Percentiles rank a stretch among this genome's conserved stretches.
phyloP scores from a whole-genome alignment of 495 filamentous ascomycete genomes.

The Podospora pseudopauciseta region DNA sequence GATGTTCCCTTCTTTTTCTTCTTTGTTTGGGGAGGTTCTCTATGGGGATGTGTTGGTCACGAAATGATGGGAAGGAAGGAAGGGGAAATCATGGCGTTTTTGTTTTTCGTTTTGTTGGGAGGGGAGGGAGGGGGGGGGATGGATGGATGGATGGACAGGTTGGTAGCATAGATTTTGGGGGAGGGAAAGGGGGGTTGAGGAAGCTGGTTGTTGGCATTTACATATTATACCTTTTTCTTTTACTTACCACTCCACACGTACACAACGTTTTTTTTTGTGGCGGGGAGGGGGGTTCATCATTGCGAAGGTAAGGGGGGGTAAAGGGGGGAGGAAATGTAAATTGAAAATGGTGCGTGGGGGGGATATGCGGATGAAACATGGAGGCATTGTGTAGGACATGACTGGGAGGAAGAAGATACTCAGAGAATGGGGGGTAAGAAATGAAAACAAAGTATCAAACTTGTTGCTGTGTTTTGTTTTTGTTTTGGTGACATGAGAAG shows the following conservation, averaged over 20 bases:
- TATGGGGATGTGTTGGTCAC: conserved; percentile 11
- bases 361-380: no score
- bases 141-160: no score
- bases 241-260: background rate
- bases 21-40: background rate
- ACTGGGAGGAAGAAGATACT: no score
- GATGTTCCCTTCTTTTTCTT: conserved; percentile 6
- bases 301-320: background rate
- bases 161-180: conserved; percentile 24
- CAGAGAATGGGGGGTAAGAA: background rate
- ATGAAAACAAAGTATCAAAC: background rate
- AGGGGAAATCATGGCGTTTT: conserved; percentile 5
- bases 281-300: background rate
- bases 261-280: background rate
- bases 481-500: background rate
- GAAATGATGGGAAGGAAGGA: background rate
- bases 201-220: conserved; percentile 25
- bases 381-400: no score
- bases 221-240: conserved; percentile 5
- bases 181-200: background rate
- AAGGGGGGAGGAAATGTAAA: background rate
- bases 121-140: no score
- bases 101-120: background rate
- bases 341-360: no score
- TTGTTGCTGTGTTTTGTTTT: background rate